phyloP scores from a whole-genome alignment of 73 alveolate genomes.

The Tetrahymena elliotti region DNA sequence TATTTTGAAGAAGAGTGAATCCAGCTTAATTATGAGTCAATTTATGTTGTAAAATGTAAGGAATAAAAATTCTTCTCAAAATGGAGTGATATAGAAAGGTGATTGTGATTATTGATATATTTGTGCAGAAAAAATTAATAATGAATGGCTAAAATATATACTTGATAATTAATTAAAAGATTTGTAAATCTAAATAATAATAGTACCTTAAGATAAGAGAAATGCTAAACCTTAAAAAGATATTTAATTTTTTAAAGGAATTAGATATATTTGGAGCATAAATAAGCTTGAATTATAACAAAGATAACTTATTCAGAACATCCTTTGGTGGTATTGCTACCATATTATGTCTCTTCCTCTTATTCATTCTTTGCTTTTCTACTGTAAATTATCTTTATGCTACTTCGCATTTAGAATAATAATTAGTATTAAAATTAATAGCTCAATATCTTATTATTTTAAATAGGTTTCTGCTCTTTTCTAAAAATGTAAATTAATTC shows the following conservation, averaged over 20 bases:
- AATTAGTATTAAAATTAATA: neutral
- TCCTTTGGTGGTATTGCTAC: neutral
- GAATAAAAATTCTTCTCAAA: too few species aligned
- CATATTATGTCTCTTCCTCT: neutral
- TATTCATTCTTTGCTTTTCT: neutral
- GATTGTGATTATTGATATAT: too few species aligned
- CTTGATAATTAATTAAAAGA: too few species aligned
- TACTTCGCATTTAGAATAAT: neutral
- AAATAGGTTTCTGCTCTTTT: neutral
- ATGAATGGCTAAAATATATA: neutral
- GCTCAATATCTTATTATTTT: neutral
- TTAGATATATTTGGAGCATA: neutral
- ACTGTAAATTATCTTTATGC: neutral
- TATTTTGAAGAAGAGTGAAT: too few species aligned
- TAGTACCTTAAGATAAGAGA: neutral
- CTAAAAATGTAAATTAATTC: neutral
- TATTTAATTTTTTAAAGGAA: too few species aligned
- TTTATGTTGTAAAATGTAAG: too few species aligned
- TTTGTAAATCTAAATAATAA: too few species aligned
- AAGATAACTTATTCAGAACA: neutral
- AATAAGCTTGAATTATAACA: neutral
- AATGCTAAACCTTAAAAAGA: neutral
- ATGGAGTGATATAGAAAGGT: too few species aligned
- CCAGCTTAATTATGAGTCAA: too few species aligned
- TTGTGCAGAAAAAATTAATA: too few species aligned